A percentile compares a stretch with the other conserved stretches of the same genome.
phyloP scores from a whole-genome alignment of 257 asterid species.

The Scutellaria minor region DNA sequence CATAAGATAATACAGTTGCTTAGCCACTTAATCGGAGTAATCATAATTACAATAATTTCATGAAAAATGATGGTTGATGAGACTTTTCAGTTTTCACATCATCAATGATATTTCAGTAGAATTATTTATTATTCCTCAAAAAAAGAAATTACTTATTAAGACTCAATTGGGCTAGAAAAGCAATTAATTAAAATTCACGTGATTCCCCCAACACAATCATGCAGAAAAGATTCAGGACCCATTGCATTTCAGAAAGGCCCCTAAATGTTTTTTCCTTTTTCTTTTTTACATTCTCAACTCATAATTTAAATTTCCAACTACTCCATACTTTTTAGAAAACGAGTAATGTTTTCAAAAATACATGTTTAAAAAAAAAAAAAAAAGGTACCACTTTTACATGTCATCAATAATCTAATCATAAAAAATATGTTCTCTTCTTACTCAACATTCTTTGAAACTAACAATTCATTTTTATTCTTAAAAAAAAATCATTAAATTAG shows the following conservation, averaged over 20 bases:
- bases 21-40: slow-evolving; percentile 6
- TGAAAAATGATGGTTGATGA: slow-evolving; percentile 7
- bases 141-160: neutral
- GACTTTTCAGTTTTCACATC: slow-evolving; percentile 27
- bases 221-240: slow-evolving; percentile 30
- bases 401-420: no score
- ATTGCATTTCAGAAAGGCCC: slow-evolving; percentile 19
- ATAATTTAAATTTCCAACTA: neutral
- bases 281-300: neutral
- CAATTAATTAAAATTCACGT: slow-evolving; percentile 26
- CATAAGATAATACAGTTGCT: neutral
- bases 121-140: neutral
- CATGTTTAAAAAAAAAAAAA: no score
- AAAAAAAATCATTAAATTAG: no score
- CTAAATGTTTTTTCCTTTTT: neutral
- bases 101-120: slow-evolving; percentile 28
- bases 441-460: no score
- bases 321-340: neutral
- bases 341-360: no score
- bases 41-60: neutral
- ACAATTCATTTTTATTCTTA: no score
- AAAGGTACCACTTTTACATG: no score
- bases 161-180: slow-evolving; percentile 2
- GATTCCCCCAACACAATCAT: slow-evolving; percentile 33
- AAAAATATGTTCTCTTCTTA: no score